phyloP scores from a whole-genome alignment of 257 asterid species.

The Ocimum tenuiflorum region DNA sequence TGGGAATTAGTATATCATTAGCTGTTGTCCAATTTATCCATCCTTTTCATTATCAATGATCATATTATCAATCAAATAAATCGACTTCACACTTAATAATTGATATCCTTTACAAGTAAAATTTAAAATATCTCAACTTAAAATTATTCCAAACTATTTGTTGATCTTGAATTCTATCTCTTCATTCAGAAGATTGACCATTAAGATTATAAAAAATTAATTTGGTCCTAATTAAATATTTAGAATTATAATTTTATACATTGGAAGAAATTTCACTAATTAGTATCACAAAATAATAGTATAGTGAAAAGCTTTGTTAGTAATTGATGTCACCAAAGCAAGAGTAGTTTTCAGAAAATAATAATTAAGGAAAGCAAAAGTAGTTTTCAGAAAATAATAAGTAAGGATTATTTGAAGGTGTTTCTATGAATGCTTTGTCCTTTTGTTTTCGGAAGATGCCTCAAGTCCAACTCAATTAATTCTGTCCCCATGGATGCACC shows the following conservation, averaged over 20 bases:
- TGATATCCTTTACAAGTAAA: neutral
- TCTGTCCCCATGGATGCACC: neutral
- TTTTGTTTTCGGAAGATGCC: conserved; percentile 17
- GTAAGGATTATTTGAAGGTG: neutral
- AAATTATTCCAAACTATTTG: no score
- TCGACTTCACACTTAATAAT: neutral
- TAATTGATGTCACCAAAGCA: neutral
- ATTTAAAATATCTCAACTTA: no score
- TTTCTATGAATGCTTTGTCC: conserved; percentile 3
- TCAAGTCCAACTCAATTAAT: neutral
- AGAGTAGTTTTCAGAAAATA: neutral
- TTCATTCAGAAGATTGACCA: no score
- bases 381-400: neutral
- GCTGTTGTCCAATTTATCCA: conserved; percentile 12
- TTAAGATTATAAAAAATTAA: no score
- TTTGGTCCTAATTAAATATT: neutral
- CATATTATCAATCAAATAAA: conserved; percentile 8
- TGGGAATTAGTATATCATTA: conserved; percentile 7
- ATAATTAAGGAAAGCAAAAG: neutral
- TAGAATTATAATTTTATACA: no score
- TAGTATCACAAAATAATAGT: neutral
- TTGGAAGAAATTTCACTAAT: no score
- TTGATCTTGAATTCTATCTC: no score
- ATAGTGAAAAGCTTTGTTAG: neutral
- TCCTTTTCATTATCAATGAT: conserved; percentile 7